Percentiles rank a stretch among this genome's conserved stretches.
Conservation (phyloP, 192 early-diverging fungal genomes). For the Backusella australiensis region DNA sequence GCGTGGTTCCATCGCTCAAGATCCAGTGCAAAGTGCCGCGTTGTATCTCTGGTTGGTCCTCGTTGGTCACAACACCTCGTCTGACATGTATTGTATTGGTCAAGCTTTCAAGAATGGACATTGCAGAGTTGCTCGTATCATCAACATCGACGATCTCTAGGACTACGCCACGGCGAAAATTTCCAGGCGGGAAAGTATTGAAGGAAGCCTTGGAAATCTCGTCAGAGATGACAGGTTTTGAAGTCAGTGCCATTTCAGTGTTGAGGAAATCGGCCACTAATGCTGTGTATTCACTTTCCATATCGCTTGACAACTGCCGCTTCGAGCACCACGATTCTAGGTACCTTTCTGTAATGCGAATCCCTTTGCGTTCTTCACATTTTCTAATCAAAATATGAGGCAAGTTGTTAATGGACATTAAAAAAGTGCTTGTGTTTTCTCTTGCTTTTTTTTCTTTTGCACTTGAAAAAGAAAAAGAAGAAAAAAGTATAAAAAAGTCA, state of each 20-base stretch:
- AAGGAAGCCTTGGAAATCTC: background rate
- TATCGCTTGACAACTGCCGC: background rate
- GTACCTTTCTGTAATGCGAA: background rate
- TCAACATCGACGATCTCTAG: background rate
- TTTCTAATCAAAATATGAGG: background rate
- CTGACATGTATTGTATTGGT: background rate
- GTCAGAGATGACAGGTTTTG: background rate
- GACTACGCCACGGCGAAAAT: background rate
- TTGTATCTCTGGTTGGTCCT: background rate
- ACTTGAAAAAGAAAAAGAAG: background rate
- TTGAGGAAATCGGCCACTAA: background rate
- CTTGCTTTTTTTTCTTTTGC: background rate
- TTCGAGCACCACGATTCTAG: background rate
- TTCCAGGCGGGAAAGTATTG: background rate
- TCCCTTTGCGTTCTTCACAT: conserved; percentile 5
- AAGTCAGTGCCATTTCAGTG: background rate
- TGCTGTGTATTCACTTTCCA: background rate
- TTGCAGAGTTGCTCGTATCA: background rate
- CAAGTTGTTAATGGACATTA: background rate
- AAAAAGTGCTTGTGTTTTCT: background rate
- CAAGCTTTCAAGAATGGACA: background rate
- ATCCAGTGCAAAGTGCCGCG: background rate
- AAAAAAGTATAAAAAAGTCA: background rate
- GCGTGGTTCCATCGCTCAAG: background rate
- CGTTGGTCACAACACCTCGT: background rate